Evolutionary conservation across 495 filamentous ascomycete species (phyloP).

Genomic region (Aspergillus ellipticus): DNA sequence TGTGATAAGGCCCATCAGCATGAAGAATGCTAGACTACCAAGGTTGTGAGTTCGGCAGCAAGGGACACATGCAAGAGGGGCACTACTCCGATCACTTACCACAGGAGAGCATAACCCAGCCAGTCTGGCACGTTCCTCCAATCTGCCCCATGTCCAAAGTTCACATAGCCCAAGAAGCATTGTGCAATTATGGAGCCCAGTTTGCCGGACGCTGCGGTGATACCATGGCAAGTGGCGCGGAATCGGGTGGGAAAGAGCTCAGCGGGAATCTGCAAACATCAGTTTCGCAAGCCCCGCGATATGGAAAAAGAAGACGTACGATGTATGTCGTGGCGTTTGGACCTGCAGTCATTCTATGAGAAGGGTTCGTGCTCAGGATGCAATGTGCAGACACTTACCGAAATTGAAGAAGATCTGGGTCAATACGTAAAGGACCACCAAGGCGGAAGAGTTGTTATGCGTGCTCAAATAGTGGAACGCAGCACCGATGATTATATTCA

Average conservation of each 20-base stretch:
- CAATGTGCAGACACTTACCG: background rate
- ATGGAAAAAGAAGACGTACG: background rate
- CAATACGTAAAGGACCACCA: constrained; percentile 10
- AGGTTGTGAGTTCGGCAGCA: background rate
- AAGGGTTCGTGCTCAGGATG: background rate
- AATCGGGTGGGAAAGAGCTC: constrained; percentile 13
- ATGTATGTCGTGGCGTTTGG: constrained; percentile 15
- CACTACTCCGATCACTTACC: constrained; percentile 1
- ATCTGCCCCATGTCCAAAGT: constrained; percentile 7
- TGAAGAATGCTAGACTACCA: constrained; percentile 9
- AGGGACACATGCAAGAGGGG: background rate
- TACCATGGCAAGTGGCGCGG: constrained; percentile 12
- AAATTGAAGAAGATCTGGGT: constrained; percentile 15
- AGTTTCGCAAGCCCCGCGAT: background rate
- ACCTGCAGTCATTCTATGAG: background rate
- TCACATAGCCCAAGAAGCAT: constrained; percentile 10
- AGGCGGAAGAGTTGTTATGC: background rate
- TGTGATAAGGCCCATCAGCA: constrained; percentile 6
- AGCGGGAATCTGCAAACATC: constrained; percentile 5
- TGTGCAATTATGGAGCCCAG: constrained; percentile 13
- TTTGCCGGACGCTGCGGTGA: constrained; percentile 10
- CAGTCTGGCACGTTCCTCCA: constrained; percentile 2
- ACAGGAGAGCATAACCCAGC: constrained; percentile 13
- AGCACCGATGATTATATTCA: constrained; percentile 9
- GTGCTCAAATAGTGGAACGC: background rate